Evolutionary conservation across 129 eudicot genomes (phyloP).

Genomic region (Sambucus nigra): DNA sequence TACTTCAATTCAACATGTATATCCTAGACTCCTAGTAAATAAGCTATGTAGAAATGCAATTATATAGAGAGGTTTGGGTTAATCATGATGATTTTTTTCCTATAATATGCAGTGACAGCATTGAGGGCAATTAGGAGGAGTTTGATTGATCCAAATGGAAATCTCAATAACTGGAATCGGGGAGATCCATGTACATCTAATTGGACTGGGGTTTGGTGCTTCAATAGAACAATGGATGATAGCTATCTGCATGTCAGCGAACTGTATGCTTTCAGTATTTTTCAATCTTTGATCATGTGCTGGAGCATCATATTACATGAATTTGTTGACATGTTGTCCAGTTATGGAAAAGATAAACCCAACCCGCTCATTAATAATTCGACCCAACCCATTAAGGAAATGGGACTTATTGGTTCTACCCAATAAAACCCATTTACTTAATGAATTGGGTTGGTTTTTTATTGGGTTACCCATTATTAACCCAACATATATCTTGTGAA

Average conservation of each 20-base stretch:
- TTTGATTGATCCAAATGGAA: slow-evolving; percentile 42
- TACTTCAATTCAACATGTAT: no score
- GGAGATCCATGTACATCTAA: slow-evolving; percentile 87
- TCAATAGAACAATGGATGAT: slow-evolving; percentile 47
- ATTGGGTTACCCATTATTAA: no score
- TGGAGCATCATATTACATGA: no score
- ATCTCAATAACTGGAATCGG: slow-evolving; percentile 44
- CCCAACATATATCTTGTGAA: no score
- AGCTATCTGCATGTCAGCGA: slow-evolving; percentile 64
- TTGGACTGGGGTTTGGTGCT: slow-evolving; percentile 80
- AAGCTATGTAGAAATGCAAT: not conserved
- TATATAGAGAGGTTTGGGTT: not conserved
- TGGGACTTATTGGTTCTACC: no score
- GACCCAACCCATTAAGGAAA: no score
- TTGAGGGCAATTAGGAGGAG: slow-evolving; percentile 46
- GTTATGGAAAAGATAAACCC: no score
- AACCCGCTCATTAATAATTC: no score
- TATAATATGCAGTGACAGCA: slow-evolving; percentile 56
- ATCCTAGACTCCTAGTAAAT: not conserved
- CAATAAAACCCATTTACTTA: no score
- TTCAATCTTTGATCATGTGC: no score
- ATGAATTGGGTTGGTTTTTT: no score
- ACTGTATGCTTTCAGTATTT: slow-evolving; percentile 41
- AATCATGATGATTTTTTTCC: slow-evolving; percentile 9
- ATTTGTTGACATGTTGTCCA: not conserved